phyloP scores from a whole-genome alignment of 495 filamentous ascomycete genomes.

The Aspergillus nanangensis region DNA sequence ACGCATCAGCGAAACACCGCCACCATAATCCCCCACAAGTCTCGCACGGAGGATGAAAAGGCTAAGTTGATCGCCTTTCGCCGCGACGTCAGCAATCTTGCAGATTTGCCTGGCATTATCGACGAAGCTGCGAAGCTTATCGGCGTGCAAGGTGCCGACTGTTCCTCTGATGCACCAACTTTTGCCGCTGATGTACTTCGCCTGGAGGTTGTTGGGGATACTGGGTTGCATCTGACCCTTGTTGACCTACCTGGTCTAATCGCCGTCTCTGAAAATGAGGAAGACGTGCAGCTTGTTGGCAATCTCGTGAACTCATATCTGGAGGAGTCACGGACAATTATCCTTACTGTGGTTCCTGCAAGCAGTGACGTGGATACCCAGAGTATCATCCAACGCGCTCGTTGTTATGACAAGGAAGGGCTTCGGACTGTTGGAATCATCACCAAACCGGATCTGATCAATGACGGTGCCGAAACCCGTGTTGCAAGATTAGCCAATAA shows the following conservation, averaged over 20 bases:
- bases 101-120: constrained; percentile 41
- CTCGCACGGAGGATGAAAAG: constrained; percentile 10
- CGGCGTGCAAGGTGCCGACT: constrained; percentile 21
- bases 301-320: constrained; percentile 28
- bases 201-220: constrained; percentile 46
- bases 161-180: constrained; percentile 16
- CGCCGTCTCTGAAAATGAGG: constrained; percentile 22
- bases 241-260: constrained; percentile 52
- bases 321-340: constrained; percentile 27
- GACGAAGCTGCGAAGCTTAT: constrained; percentile 33
- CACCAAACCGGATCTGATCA: constrained; percentile 48
- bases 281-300: constrained; percentile 24
- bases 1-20: constrained; percentile 6
- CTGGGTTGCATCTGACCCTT: constrained; percentile 47
- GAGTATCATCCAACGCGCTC: constrained; percentile 39
- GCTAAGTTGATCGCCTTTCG: constrained; percentile 5
- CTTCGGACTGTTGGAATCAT: constrained; percentile 52
- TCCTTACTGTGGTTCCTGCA: constrained; percentile 39
- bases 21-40: constrained; percentile 9
- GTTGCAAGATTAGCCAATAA: constrained; percentile 35
- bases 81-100: constrained; percentile 10
- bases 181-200: constrained; percentile 49
- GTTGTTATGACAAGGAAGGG: constrained; percentile 39
- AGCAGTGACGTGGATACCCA: constrained; percentile 49
- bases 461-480: constrained; percentile 20